Conservation (phyloP, 2,329 filamentous ascomycete genomes). For the Colletotrichum sp. region DNA sequence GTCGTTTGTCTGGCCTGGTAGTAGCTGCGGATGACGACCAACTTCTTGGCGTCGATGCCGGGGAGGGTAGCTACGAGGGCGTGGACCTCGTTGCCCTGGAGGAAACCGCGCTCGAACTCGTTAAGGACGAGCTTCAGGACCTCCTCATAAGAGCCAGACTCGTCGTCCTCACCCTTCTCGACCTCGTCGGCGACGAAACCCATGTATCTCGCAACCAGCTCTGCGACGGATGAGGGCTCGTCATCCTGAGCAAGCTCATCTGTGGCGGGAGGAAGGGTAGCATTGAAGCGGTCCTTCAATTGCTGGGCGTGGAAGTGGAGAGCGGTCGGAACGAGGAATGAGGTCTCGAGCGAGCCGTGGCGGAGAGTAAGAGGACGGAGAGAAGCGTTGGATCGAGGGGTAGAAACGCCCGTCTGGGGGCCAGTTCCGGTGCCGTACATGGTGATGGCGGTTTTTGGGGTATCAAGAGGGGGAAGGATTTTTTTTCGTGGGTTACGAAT, state of each 20-base stretch:
- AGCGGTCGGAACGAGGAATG: slow-evolving; percentile 92
- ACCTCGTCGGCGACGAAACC: slow-evolving; percentile 89
- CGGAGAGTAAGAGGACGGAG: slow-evolving; percentile 88
- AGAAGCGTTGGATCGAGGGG: slow-evolving; percentile 90
- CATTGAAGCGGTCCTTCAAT: slow-evolving; percentile 87
- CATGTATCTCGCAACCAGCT: slow-evolving; percentile 93
- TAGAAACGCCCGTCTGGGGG: slow-evolving; percentile 95
- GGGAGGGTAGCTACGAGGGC: slow-evolving; percentile 84
- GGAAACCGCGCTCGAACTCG: slow-evolving; percentile 95
- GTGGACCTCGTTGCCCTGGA: slow-evolving; percentile 95
- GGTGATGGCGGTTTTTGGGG: slow-evolving; percentile 43
- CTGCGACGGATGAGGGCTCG: slow-evolving; percentile 93
- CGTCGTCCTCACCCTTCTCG: slow-evolving; percentile 89
- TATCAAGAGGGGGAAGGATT: slow-evolving; percentile 39
- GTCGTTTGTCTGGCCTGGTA: slow-evolving; percentile 85
- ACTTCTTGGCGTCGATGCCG: slow-evolving; percentile 92
- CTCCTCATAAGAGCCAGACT: slow-evolving; percentile 87
- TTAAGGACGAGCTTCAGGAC: slow-evolving; percentile 91
- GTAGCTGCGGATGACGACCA: slow-evolving; percentile 88
- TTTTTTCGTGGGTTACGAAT: slow-evolving; percentile 14
- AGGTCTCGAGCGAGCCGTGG: slow-evolving; percentile 95
- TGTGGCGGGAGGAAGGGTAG: slow-evolving; percentile 86
- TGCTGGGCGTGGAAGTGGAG: slow-evolving; percentile 96
- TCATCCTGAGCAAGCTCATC: slow-evolving; percentile 98
- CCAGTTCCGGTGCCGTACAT: slow-evolving; percentile 89